Evolutionary conservation across 169 alveolate genomes (phyloP).

Genomic region (Plasmodium billcollinsi): DNA sequence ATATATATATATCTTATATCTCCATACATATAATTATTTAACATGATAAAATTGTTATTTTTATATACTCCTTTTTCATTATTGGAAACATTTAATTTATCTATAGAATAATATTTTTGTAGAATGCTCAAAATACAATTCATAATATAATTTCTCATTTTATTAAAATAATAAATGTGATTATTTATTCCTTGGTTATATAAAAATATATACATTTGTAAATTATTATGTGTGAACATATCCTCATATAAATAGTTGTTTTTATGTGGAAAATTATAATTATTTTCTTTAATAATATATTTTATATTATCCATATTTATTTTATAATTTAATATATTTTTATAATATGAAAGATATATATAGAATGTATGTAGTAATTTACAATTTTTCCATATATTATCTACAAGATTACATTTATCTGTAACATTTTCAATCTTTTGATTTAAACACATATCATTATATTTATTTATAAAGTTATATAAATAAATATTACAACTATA

Average conservation of each 20-base stretch:
- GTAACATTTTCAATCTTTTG: slow-evolving; percentile 4
- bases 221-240: slow-evolving; percentile 15
- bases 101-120: neutral
- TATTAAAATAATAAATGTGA: slow-evolving; percentile 31
- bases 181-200: slow-evolving; percentile 27
- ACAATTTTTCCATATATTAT: slow-evolving; percentile 68
- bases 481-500: slow-evolving; percentile 52
- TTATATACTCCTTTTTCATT: slow-evolving; percentile 1
- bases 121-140: slow-evolving; percentile 14
- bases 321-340: slow-evolving; percentile 5
- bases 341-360: slow-evolving; percentile 15
- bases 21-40: too few species aligned
- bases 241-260: slow-evolving; percentile 15
- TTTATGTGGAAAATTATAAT: neutral
- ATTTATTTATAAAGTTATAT: slow-evolving; percentile 43
- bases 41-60: neutral
- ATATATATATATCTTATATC: neutral
- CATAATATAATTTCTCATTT: slow-evolving; percentile 12
- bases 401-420: slow-evolving; percentile 61
- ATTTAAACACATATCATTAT: slow-evolving; percentile 29
- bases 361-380: slow-evolving; percentile 31
- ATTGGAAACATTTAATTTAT: neutral
- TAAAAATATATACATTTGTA: slow-evolving; percentile 26
- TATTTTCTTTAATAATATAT: neutral
- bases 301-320: neutral